Percentiles rank a stretch among this genome's conserved stretches.
phyloP scores from a whole-genome alignment of 768 basidiomycete genomes.

The Kockovaella imperatae region DNA sequence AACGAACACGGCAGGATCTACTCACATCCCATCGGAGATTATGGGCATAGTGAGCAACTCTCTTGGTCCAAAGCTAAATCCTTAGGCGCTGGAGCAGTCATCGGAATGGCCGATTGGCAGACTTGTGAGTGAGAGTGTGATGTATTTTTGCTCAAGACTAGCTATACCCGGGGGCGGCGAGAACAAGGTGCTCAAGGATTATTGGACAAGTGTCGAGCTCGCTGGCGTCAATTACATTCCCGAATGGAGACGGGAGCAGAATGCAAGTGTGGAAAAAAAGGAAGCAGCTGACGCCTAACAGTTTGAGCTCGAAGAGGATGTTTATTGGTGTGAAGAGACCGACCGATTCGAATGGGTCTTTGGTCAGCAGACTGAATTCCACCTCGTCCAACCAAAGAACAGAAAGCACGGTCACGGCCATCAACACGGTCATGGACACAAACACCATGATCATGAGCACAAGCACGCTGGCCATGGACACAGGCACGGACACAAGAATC shows the following conservation, averaged over 20 bases:
- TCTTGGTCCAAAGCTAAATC: constrained; percentile 35
- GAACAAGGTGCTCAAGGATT: constrained; percentile 50
- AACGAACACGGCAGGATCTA: constrained; percentile 53
- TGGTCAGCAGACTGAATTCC: constrained; percentile 51
- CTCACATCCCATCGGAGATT: constrained; percentile 54
- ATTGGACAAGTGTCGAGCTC: constrained; percentile 55
- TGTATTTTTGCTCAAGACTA: constrained; percentile 45
- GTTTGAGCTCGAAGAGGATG: constrained; percentile 34
- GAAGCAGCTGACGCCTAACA: constrained; percentile 3
- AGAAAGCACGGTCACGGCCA: too few species aligned
- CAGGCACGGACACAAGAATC: too few species aligned
- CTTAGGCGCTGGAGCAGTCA: constrained; percentile 48
- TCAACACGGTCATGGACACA: too few species aligned
- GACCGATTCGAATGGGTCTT: constrained; percentile 51
- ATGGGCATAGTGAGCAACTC: constrained; percentile 54
- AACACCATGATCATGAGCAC: too few species aligned
- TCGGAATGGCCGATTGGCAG: constrained; percentile 42
- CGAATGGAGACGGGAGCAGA: constrained; percentile 49
- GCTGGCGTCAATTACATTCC: constrained; percentile 51
- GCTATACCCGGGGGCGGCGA: constrained; percentile 52
- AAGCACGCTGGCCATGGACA: too few species aligned
- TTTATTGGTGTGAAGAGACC: constrained; percentile 47
- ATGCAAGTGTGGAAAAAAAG: neutral
- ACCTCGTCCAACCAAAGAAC: constrained; percentile 47
- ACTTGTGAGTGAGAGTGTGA: constrained; percentile 3